These are phyloP conservation scores for Musa itinerans DNA, from an alignment of 176 grass and related monocot genomes.

Conservation along the genomic window DNA sequence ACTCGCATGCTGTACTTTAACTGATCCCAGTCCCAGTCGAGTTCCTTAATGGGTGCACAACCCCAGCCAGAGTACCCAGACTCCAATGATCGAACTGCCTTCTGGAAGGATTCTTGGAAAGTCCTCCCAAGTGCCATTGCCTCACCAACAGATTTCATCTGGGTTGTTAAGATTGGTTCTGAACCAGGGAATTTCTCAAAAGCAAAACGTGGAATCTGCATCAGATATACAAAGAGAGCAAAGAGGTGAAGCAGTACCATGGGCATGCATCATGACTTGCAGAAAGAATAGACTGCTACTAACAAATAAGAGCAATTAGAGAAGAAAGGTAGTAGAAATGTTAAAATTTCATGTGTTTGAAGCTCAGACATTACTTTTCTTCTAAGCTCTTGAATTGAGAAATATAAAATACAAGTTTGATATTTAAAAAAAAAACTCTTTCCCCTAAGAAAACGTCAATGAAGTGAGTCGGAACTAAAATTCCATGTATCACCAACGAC, in stretches of 20 bases:
- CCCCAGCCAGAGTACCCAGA: conserved; percentile 91
- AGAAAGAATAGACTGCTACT: neutral
- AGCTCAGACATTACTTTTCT: neutral
- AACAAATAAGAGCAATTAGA: neutral
- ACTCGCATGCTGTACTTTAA: conserved; percentile 82
- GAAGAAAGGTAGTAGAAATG: neutral
- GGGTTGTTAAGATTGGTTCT: conserved; percentile 84
- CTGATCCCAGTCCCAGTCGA: conserved; percentile 92
- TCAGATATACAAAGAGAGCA: conserved; percentile 15
- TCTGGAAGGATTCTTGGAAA: conserved; percentile 97
- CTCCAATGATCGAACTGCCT: conserved; percentile 88
- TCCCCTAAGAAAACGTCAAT: neutral
- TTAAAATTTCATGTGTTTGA: neutral
- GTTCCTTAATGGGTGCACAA: conserved; percentile 84
- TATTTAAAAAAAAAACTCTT: neutral
- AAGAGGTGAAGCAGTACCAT: neutral
- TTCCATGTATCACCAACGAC: neutral
- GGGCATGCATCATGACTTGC: neutral
- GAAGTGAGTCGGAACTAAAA: neutral
- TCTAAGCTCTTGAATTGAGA: too few species aligned
- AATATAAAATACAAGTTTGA: too few species aligned
- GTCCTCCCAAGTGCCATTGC: conserved; percentile 87
- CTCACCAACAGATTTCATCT: conserved; percentile 99
- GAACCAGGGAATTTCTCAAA: conserved; percentile 99
- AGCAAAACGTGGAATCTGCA: conserved; percentile 98